Base-by-base conservation (phyloP, 2,329 filamentous ascomycete species). In the Botrytis cinerea region DNA sequence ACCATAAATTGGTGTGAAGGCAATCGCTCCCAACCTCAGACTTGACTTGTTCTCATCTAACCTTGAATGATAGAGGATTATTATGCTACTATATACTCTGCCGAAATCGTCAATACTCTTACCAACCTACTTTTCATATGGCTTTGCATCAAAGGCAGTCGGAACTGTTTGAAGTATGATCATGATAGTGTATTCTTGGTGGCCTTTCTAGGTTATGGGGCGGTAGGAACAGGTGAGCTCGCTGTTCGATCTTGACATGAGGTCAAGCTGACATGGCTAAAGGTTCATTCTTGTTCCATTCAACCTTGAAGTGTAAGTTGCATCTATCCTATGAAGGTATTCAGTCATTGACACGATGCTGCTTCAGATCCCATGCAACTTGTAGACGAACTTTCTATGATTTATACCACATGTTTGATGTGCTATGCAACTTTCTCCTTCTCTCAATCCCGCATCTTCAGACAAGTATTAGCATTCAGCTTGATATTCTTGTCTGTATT, bases 91-190 rank as follows among this genome's bases (percentile, higher is more conserved):
- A 85, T 87, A 61, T 95, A 94, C 80, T 87, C 90, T 63, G 93
- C 93, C 51, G 93, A 95, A 80, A 89, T 95, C 63, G 88, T 94
- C 80, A 95, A 92, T 80, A 93, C 93, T 5, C 79, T 95, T 46
- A 97, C 94, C 48, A 97, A 97, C 81, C 81, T 92, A 4, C 84
- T 96, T 38, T 97, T 97, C 82, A 86, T 97, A 78, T 92, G 87
- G 81, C 87, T 97, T 32, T 93, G 93, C 12, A 83, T 89, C 77
- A 92, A 91, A 80, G 95, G 95, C 38, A 89, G 96, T 75, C 84
- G 85, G 72, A 94, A 90, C 81, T 97, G 93, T 81, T 80, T 91
- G 57, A 87, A 86, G 76, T 86, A 97, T 82, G 86, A 87, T 25
- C 93, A 97, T 82, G 92, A 94, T 72, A 84, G 82, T 22, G 91